Evolutionary conservation across 108 stramenopile species (phyloP).

Genomic region (Thalassiosira profunda): DNA sequence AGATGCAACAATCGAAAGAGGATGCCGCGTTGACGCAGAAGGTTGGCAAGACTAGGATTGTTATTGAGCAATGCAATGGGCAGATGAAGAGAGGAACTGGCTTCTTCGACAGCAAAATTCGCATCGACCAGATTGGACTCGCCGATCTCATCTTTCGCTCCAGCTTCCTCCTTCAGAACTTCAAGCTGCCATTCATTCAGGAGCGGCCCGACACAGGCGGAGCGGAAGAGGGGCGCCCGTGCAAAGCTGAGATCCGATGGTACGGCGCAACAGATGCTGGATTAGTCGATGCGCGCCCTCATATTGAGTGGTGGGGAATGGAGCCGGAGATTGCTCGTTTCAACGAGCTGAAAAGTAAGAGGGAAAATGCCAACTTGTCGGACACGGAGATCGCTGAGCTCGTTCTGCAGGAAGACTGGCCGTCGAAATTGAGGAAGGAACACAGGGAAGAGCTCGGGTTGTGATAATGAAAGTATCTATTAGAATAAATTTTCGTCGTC

Average conservation of each 20-base stretch:
- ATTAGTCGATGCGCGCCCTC: not conserved
- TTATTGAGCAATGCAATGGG: not conserved
- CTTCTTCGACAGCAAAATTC: not conserved
- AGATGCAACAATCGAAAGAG: slow-evolving; percentile 5
- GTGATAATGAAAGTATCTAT: not conserved
- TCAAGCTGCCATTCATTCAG: slow-evolving; percentile 1
- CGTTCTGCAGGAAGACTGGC: not conserved
- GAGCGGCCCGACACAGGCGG: not conserved
- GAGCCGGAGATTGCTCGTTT: not conserved
- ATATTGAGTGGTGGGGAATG: not conserved
- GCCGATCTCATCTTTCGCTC: not conserved
- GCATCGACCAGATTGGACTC: not conserved
- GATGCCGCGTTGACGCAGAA: not conserved
- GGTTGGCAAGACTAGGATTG: slow-evolving; percentile 2
- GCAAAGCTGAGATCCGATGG: slow-evolving; percentile 1
- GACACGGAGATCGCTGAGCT: not conserved
- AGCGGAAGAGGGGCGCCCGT: not conserved
- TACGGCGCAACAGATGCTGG: not conserved
- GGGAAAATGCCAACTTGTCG: not conserved
- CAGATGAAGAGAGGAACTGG: slow-evolving; percentile 8
- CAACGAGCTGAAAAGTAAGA: not conserved
- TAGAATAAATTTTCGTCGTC: not conserved
- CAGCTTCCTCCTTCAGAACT: slow-evolving; percentile 1
- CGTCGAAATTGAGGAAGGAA: not conserved
- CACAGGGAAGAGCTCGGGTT: not conserved